Conservation (phyloP, 1,284 basidiomycete species). For the Ustilago esculenta region DNA sequence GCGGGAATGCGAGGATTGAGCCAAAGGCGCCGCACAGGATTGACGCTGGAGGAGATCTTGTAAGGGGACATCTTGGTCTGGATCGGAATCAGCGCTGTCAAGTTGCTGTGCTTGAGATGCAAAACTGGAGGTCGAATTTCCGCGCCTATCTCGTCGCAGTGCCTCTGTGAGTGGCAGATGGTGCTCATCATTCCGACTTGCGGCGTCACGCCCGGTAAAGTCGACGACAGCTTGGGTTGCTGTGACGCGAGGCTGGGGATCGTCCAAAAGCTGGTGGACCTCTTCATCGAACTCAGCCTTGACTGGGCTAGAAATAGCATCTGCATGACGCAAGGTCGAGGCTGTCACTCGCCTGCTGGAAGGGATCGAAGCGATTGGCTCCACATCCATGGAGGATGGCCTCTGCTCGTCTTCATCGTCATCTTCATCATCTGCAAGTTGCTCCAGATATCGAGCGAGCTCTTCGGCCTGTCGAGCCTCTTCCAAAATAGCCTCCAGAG, state of each 20-base stretch:
- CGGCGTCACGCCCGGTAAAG: too few species aligned
- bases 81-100: slow-evolving; percentile 19
- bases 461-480: slow-evolving; percentile 25
- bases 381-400: too few species aligned
- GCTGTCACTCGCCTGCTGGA: too few species aligned
- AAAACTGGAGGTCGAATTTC: not conserved
- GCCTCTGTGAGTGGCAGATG: slow-evolving; percentile 8
- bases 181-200: slow-evolving; percentile 22
- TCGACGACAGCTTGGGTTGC: not conserved
- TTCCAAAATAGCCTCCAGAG: not conserved
- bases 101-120: not conserved
- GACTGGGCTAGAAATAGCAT: too few species aligned
- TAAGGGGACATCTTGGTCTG: slow-evolving; percentile 34
- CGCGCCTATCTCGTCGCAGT: not conserved
- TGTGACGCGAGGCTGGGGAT: not conserved
- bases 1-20: not conserved
- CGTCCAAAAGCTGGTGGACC: slow-evolving; percentile 7
- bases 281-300: slow-evolving; percentile 1
- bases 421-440: slow-evolving; percentile 6
- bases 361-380: too few species aligned
- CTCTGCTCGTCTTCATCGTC: too few species aligned
- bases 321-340: too few species aligned
- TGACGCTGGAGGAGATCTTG: slow-evolving; percentile 30
- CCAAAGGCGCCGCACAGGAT: not conserved
- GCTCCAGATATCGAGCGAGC: slow-evolving; percentile 12